phyloP scores from a whole-genome alignment of 2,329 filamentous ascomycete species.

The Exophiala oligosperma region DNA sequence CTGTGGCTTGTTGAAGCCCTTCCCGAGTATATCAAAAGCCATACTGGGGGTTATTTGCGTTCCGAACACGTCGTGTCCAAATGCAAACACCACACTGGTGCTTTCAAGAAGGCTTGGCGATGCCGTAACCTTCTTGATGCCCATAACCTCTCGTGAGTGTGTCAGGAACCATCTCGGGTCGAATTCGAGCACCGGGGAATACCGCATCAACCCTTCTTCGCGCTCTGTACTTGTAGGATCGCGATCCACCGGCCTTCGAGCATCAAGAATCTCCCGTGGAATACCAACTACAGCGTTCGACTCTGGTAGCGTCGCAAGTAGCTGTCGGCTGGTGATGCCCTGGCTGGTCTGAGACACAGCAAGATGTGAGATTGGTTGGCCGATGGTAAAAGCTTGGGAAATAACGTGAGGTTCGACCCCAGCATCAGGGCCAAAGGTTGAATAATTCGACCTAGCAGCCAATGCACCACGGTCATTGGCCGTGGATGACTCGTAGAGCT shows the following conservation, averaged over 20 bases:
- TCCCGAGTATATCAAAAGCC: conserved; percentile 88
- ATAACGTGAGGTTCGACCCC: conserved; percentile 69
- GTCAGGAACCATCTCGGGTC: conserved; percentile 79
- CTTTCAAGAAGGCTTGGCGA: conserved; percentile 83
- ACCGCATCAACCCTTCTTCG: conserved; percentile 79
- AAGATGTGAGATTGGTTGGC: conserved; percentile 75
- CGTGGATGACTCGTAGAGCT: conserved; percentile 83
- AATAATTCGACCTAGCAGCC: conserved; percentile 66
- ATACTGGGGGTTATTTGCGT: conserved; percentile 84
- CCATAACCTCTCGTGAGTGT: conserved; percentile 78
- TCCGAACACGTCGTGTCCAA: conserved; percentile 81
- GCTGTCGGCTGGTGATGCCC: conserved; percentile 80
- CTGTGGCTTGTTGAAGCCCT: conserved; percentile 88
- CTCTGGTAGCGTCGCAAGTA: conserved; percentile 75
- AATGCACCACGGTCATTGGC: conserved; percentile 84
- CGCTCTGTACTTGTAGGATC: conserved; percentile 77
- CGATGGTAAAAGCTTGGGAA: conserved; percentile 77
- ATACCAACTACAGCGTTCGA: conserved; percentile 76
- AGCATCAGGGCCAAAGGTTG: conserved; percentile 68
- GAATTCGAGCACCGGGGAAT: conserved; percentile 75
- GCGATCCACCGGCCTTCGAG: conserved; percentile 79
- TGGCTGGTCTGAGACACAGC: conserved; percentile 86
- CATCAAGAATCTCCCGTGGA: conserved; percentile 76
- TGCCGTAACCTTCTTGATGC: conserved; percentile 71
- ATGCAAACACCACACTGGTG: conserved; percentile 85